Conservation (phyloP, 257 asterid species). For the Petunia secreta region DNA sequence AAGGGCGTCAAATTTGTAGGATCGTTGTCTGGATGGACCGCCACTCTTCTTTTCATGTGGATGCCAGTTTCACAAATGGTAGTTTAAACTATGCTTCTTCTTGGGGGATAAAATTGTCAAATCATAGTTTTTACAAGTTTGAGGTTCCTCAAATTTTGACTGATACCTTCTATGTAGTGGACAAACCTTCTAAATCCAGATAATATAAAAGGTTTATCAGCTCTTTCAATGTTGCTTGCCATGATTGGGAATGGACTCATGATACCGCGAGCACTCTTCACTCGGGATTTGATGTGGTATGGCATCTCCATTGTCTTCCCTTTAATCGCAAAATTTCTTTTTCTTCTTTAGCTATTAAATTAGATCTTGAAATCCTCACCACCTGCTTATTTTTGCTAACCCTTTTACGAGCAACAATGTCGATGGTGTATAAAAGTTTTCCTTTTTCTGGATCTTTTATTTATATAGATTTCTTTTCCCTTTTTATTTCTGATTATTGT, state of each 20-base stretch:
- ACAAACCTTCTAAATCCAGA: conserved; percentile 86
- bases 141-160: conserved; percentile 30
- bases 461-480: too few species aligned
- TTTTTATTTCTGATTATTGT: not conserved
- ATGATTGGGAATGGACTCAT: conserved; percentile 93
- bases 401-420: not conserved
- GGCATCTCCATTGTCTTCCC: conserved; percentile 2
- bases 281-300: conserved; percentile 96
- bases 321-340: not conserved
- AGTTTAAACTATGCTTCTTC: conserved; percentile 20
- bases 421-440: too few species aligned
- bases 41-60: conserved; percentile 99
- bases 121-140: not conserved
- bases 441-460: too few species aligned
- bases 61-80: conserved; percentile 97
- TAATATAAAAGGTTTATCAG: conserved; percentile 85
- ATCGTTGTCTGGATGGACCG: conserved; percentile 88
- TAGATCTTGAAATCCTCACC: not conserved
- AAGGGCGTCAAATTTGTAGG: conserved; percentile 70
- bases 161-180: conserved; percentile 59
- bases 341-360: conserved; percentile 12
- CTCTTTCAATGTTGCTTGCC: conserved; percentile 91
- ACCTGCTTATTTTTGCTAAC: not conserved
- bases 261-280: conserved; percentile 89
- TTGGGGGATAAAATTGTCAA: not conserved